Base-by-base conservation (phyloP, 768 basidiomycete genomes). In the Naganishia antarctica region DNA sequence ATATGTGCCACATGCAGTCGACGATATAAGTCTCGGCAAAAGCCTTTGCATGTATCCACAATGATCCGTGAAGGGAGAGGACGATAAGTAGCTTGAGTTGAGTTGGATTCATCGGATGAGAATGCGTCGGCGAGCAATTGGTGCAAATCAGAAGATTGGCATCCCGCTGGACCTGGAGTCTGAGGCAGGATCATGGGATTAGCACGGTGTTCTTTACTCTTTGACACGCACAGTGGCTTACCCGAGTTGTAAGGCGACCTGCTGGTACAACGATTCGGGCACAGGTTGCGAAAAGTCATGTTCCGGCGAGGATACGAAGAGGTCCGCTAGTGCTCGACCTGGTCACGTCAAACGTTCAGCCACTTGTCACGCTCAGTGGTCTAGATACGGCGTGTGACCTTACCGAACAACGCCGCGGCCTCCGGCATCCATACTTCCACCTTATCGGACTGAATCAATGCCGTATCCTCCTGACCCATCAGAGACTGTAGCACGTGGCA, bases 341-440 rank as follows among this genome's bases (percentile, higher is more conserved):
- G 47, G 8, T 11, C 4, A 21, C 4, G 16, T 5, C 8, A n/a
- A n/a, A n/a, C n/a, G n/a, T n/a, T n/a, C n/a, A n/a, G n/a, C n/a
- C n/a, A n/a, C n/a, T n/a, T n/a, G n/a, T n/a, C n/a, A n/a, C n/a
- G n/a, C n/a, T n/a, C n/a, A n/a, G n/a, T n/a, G n/a, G n/a, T n/a
- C n/a, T n/a, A n/a, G n/a, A n/a, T n/a, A n/a, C n/a, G n/a, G n/a
- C n/a, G n/a, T n/a, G n/a, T 29, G 29, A 8, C 32, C 57, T 45
- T 45, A 67, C 66, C 66, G 59, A 61, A 67, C 53, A 67, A 40
- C 18, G 48, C 28, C 26, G 66, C 66, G 5, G 53, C 61, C 13
- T 63, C 61, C n/a, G 61, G 34, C 21, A 62, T 41, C 66, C 66
- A 67, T 16, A 18, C 26, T 28, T 67, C 66, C 16, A 67, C 61